Conservation (phyloP, 805 yeast species). For the Wickerhamomyces ciferrii region DNA sequence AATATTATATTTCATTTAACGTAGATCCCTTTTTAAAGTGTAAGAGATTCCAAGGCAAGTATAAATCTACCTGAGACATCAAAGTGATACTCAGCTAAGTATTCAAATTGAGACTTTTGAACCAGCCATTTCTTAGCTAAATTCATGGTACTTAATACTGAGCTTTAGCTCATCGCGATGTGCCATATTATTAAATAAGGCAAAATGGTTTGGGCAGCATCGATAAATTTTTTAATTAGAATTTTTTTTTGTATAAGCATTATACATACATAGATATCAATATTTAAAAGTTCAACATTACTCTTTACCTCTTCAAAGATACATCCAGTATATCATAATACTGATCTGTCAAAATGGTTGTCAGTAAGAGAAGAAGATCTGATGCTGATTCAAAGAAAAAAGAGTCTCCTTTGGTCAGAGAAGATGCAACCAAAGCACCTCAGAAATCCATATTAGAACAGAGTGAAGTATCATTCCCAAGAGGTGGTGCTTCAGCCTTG, state of each 20-base stretch:
- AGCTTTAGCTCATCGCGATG: constrained; percentile 17
- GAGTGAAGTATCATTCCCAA: constrained; percentile 61
- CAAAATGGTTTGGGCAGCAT: constrained; percentile 13
- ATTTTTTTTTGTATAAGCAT: neutral
- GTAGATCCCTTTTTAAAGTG: too few relatives aligned
- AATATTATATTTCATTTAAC: too few relatives aligned
- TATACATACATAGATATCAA: neutral
- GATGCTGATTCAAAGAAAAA: constrained; percentile 29
- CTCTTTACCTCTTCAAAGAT: too few relatives aligned
- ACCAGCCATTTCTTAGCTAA: neutral
- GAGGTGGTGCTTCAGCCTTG: constrained; percentile 89
- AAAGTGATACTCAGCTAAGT: neutral
- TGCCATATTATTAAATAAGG: constrained; percentile 13
- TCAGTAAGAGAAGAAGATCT: constrained; percentile 44
- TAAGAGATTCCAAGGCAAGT: too few relatives aligned
- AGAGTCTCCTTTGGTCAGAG: constrained; percentile 34
- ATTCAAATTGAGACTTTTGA: too few relatives aligned
- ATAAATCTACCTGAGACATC: too few relatives aligned
- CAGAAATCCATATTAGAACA: constrained; percentile 29
- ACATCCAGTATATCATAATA: neutral
- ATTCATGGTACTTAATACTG: neutral
- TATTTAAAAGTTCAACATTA: neutral
- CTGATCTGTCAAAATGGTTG: constrained; percentile 12
- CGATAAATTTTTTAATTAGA: constrained; percentile 4
- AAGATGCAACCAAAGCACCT: constrained; percentile 34